A percentile compares a stretch with the other conserved stretches of the same genome.
Conservation (phyloP, 2,329 filamentous ascomycete species). For the Huntiella abstrusa region DNA sequence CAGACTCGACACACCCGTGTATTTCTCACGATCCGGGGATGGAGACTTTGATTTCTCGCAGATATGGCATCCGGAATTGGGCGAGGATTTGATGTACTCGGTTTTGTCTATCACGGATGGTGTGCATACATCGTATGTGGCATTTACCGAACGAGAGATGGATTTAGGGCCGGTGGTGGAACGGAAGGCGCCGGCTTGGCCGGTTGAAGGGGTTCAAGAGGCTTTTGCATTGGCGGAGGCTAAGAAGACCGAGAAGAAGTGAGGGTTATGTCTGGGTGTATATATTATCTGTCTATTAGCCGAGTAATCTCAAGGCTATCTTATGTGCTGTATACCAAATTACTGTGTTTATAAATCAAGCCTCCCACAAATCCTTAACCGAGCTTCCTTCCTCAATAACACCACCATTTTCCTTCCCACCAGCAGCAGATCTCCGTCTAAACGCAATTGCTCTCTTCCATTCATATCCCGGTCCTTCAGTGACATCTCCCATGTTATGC, state of each 20-base stretch:
- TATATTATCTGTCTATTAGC: no score
- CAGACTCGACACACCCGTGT: no score
- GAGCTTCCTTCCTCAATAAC: background rate
- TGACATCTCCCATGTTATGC: slow-evolving; percentile 7
- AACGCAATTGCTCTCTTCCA: slow-evolving; percentile 5
- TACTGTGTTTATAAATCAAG: no score
- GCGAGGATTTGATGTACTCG: slow-evolving; percentile 32
- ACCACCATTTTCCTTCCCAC: background rate
- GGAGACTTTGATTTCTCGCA: no score
- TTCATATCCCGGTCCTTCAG: slow-evolving; percentile 1
- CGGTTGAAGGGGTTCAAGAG: no score
- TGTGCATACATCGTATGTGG: slow-evolving; percentile 30
- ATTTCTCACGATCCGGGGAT: no score
- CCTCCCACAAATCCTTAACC: slow-evolving; percentile 4
- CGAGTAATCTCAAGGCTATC: no score
- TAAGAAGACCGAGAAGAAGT: no score
- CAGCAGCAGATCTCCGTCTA: background rate
- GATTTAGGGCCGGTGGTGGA: slow-evolving; percentile 3
- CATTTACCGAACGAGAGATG: slow-evolving; percentile 34
- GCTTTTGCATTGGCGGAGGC: no score
- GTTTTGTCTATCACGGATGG: slow-evolving; percentile 31
- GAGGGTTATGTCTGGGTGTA: no score
- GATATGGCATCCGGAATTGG: slow-evolving; percentile 23
- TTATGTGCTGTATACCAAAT: no score
- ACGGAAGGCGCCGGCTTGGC: no score